Evolutionary conservation across 2,329 filamentous ascomycete genomes (phyloP).

Genomic region (Sporothrix sp.): DNA sequence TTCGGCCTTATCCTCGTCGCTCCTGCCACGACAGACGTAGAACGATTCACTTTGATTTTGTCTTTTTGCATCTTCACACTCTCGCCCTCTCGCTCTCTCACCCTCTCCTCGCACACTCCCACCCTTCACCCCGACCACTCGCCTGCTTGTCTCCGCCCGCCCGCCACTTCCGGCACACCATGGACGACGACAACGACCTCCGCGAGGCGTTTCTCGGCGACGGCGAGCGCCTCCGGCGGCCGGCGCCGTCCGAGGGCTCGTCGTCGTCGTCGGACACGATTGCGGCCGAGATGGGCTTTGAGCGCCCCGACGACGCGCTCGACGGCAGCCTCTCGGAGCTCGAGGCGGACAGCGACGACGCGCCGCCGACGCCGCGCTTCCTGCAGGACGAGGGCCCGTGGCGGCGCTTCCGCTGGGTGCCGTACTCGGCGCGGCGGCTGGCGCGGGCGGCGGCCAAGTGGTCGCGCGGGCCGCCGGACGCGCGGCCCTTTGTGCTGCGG

Average conservation of each 20-base stretch:
- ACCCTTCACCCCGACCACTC: too few species aligned
- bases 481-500: conserved; percentile 41
- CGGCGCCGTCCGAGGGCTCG: conserved; percentile 11
- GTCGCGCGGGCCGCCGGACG: conserved; percentile 46
- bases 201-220: neutral
- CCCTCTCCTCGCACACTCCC: too few species aligned
- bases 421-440: conserved; percentile 42
- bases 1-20: neutral
- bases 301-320: conserved; percentile 26
- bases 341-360: conserved; percentile 30
- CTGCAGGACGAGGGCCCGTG: conserved; percentile 44
- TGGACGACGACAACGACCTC: conserved; percentile 4
- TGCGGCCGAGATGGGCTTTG: neutral
- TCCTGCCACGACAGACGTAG: neutral
- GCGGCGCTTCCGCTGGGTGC: conserved; percentile 49
- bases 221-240: neutral
- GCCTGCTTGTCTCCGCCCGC: too few species aligned
- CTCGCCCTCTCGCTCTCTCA: neutral
- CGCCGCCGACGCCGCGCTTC: conserved; percentile 48
- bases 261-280: conserved; percentile 15
- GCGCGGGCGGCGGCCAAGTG: conserved; percentile 36
- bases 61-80: neutral
- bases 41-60: neutral
- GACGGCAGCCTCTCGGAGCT: conserved; percentile 34
- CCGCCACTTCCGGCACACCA: too few species aligned